A percentile compares a stretch with the other conserved stretches of the same genome.
Conservation (phyloP, 2,329 filamentous ascomycete genomes). For the Sclerotinia subarctica region DNA sequence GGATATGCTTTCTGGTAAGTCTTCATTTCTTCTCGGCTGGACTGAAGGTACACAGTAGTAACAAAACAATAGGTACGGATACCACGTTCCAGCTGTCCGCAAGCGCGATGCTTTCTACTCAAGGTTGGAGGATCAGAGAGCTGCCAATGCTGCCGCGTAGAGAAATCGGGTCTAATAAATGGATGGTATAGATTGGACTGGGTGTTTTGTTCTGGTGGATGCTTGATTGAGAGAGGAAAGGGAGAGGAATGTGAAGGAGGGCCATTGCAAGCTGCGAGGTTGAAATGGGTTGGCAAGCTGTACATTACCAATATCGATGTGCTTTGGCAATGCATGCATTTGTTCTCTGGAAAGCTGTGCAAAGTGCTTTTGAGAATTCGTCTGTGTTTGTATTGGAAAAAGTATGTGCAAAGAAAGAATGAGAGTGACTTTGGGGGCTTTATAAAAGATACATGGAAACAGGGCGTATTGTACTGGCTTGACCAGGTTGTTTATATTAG, state of each 20-base stretch:
- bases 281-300: conserved; percentile 29
- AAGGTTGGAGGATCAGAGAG: conserved; percentile 43
- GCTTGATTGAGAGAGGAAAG: neutral
- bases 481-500: neutral
- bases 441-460: neutral
- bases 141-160: conserved; percentile 36
- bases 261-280: conserved; percentile 7
- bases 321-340: conserved; percentile 35
- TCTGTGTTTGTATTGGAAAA: neutral
- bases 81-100: conserved; percentile 44
- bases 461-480: neutral
- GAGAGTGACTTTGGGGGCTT: neutral
- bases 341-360: neutral
- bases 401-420: neutral
- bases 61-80: conserved; percentile 38
- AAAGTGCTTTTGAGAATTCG: neutral
- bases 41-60: neutral
- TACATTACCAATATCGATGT: conserved; percentile 36
- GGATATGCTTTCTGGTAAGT: conserved; percentile 57
- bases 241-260: neutral
- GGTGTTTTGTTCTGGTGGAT: neutral
- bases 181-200: conserved; percentile 5
- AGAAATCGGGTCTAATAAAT: conserved; percentile 20
- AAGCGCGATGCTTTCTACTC: conserved; percentile 43
- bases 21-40: too few species aligned